Evolutionary conservation across 2,329 filamentous ascomycete species (phyloP), one percentile per base, ranked within the genome.

Genomic region (Calonectria ilicicola): DNA sequence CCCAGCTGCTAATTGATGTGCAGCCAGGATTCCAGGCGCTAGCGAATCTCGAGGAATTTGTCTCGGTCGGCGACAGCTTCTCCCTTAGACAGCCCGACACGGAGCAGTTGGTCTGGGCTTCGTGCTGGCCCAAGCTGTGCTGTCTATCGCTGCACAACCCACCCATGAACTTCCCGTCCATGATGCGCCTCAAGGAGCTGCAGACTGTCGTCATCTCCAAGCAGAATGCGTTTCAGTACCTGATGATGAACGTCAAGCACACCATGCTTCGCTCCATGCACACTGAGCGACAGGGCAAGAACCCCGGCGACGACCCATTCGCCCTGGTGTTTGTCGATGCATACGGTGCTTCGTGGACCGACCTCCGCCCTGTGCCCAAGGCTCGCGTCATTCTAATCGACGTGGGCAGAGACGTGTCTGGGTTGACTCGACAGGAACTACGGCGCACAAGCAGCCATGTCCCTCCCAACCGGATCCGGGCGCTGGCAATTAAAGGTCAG

Each of bases 1-100:
- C 32, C 35, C 53, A 60, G 35, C 53, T 67, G 23, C 46, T 49
- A 19, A 40, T 27, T 51, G 38, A 47, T 64, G 21, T 71, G n/a
- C 58, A 40, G 27, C 63, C 69, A 8, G 69, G 53, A 32, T 71
- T 71, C 47, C 56, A 71, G 19, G 46, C 69, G 35, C 47, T 67
- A 23, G 40, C 67, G 38, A 42, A 67, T 51, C 69, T 71, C 35
- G 64, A 71, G 56, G 64, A 71, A 58, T 71, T 71, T 42, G 65
- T 63, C 42, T 46, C 64, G 10, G n/a, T 64, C 26, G 46, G 56
- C 12, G 64, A 71, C 17, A 64, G 47, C 27, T 67, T 67, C 69
- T 58, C 44, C 38, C 62, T 67, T 32, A 67, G 21, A 46, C 21
- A 29, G 26, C 29, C 46, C 17, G 29, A 56, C 29, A 63, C 38